Evolutionary conservation across 1,139 yeast genomes (phyloP).

Genomic region (Yamadazyma oceani): DNA sequence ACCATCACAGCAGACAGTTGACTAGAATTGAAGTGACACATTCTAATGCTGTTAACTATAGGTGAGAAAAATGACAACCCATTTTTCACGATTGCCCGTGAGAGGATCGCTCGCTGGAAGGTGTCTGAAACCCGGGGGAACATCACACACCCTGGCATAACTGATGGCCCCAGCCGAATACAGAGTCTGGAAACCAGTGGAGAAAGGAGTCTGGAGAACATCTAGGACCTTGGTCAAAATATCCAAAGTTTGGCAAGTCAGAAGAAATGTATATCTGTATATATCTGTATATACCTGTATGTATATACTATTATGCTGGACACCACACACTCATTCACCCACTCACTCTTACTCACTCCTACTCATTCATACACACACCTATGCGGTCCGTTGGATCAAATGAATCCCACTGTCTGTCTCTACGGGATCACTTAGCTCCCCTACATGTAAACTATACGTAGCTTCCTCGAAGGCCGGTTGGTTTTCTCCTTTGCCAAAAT

Average conservation of each 20-base stretch:
- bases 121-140: no score
- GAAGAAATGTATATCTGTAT: no score
- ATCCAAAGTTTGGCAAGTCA: no score
- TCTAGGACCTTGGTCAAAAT: no score
- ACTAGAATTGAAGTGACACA: constrained; percentile 1
- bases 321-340: not conserved
- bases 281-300: no score
- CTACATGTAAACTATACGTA: constrained; percentile 76
- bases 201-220: no score
- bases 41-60: not conserved
- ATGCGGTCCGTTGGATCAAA: constrained; percentile 80
- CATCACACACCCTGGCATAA: no score
- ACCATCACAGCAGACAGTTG: constrained; percentile 5
- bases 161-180: no score
- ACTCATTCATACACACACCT: constrained; percentile 6
- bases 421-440: constrained; percentile 79
- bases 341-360: not conserved
- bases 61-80: no score
- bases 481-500: constrained; percentile 88
- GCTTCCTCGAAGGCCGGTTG: constrained; percentile 92
- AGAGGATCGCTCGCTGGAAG: no score
- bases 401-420: constrained; percentile 94
- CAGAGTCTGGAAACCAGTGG: no score
- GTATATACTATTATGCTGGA: not conserved
- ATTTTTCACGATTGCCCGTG: no score